A percentile compares a stretch with the other conserved stretches of the same genome.
phyloP scores from a whole-genome alignment of 2,329 filamentous ascomycete genomes.

The Aspergillus hortae region DNA sequence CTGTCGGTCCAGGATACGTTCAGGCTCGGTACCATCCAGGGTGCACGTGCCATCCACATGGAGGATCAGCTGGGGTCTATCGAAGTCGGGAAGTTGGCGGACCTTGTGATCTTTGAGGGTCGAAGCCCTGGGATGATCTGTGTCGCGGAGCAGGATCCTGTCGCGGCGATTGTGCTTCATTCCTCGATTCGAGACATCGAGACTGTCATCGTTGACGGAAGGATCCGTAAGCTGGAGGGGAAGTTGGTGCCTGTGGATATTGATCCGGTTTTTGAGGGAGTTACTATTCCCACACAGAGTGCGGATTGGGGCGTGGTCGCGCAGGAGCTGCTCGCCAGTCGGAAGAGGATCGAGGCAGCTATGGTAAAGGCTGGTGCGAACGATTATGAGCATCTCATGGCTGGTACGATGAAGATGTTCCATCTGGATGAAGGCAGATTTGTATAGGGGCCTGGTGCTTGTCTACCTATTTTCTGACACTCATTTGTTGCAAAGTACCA shows the following conservation, averaged over 20 bases:
- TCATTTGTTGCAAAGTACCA: no score
- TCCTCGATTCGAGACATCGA: conserved; percentile 23
- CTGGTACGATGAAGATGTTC: conserved; percentile 1
- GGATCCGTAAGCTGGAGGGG: conserved; percentile 16
- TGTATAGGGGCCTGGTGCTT: not conserved
- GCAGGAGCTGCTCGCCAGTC: not conserved
- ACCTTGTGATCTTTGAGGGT: conserved; percentile 28
- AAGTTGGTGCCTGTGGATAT: conserved; percentile 11
- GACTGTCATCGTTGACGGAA: conserved; percentile 27
- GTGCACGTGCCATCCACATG: conserved; percentile 24
- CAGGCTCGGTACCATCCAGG: conserved; percentile 27
- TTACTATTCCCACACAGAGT: not conserved
- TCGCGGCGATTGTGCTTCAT: conserved; percentile 29
- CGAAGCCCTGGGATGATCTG: conserved; percentile 23
- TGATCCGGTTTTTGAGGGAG: not conserved
- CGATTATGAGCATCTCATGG: not conserved
- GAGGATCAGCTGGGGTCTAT: conserved; percentile 25
- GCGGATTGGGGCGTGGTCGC: conserved; percentile 3
- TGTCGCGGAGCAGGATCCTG: conserved; percentile 23
- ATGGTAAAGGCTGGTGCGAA: not conserved
- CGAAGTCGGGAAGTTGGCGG: conserved; percentile 25
- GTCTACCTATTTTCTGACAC: no score
- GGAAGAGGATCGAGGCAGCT: not conserved
- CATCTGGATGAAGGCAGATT: not conserved
- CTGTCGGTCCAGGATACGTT: conserved; percentile 23